Percentiles rank a stretch among this genome's conserved stretches.
These are phyloP conservation scores for Gaeumannomyces sp. DNA, from an alignment of 2,329 filamentous ascomycete species.

Conservation along the genomic window DNA sequence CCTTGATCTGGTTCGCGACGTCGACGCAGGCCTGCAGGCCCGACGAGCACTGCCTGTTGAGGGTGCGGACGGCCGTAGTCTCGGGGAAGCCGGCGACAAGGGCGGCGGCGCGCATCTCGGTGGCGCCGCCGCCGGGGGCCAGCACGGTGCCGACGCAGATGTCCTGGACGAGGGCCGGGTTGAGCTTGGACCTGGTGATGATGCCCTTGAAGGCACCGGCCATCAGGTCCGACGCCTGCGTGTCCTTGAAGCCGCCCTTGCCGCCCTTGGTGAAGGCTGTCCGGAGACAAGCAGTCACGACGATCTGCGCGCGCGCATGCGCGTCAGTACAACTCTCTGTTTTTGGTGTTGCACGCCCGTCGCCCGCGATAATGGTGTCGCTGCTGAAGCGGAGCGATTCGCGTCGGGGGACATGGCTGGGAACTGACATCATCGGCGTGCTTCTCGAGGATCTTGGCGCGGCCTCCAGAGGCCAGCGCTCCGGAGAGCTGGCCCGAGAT, in stretches of 20 bases:
- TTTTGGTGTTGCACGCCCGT: conserved; percentile 20
- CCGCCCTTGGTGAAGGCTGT: conserved; percentile 90
- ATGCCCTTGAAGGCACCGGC: conserved; percentile 76
- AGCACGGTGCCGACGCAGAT: conserved; percentile 88
- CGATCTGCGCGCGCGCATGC: conserved; percentile 47
- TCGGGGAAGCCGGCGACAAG: conserved; percentile 89
- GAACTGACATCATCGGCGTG: conserved; percentile 56
- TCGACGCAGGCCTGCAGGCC: conserved; percentile 90
- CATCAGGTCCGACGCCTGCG: conserved; percentile 77
- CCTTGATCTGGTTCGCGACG: conserved; percentile 84
- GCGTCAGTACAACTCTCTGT: background rate
- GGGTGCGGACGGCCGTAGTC: conserved; percentile 71
- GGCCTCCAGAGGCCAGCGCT: conserved; percentile 39
- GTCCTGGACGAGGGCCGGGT: conserved; percentile 84
- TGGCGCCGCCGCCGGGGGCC: conserved; percentile 87
- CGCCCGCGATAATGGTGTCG: background rate
- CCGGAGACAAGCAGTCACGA: conserved; percentile 87
- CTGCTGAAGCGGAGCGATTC: background rate
- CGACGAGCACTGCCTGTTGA: conserved; percentile 93
- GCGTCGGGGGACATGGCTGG: background rate
- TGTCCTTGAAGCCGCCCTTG: conserved; percentile 95
- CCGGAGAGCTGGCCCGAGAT: conserved; percentile 55
- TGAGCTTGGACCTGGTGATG: conserved; percentile 79
- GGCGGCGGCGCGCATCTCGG: conserved; percentile 90
- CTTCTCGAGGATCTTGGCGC: conserved; percentile 57